phyloP scores from a whole-genome alignment of 2,329 filamentous ascomycete species.

The Bipolaris zeicola region DNA sequence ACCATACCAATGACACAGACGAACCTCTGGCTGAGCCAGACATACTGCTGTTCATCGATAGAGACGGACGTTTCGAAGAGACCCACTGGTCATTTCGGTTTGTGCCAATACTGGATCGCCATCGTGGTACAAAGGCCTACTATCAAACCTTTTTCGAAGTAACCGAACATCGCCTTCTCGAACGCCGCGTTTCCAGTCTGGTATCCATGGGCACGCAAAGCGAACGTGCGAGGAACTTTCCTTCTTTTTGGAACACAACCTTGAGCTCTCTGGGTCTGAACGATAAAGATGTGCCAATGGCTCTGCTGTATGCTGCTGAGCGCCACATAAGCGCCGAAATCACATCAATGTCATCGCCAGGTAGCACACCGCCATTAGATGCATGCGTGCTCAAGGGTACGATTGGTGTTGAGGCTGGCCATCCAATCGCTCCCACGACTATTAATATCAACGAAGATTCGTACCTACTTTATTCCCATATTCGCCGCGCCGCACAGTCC shows the following conservation, averaged over 20 bases:
- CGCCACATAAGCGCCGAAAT: conserved; percentile 18
- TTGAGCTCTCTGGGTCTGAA: conserved; percentile 71
- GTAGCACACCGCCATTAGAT: conserved; percentile 14
- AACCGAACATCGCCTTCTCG: conserved; percentile 57
- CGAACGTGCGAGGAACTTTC: conserved; percentile 69
- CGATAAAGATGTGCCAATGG: conserved; percentile 54
- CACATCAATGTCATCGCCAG: conserved; percentile 23
- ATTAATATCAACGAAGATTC: conserved; percentile 33
- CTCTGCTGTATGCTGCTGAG: conserved; percentile 33
- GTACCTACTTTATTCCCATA: conserved; percentile 30
- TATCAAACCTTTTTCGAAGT: conserved; percentile 81
- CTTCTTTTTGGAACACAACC: conserved; percentile 72
- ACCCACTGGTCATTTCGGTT: conserved; percentile 81
- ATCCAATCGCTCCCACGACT: conserved; percentile 32
- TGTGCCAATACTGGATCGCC: conserved; percentile 71
- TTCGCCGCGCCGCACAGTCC: conserved; percentile 33
- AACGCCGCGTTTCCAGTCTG: conserved; percentile 49
- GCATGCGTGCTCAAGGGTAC: conserved; percentile 34
- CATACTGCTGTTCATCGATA: conserved; percentile 71
- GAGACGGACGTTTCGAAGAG: conserved; percentile 73
- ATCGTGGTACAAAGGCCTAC: conserved; percentile 71
- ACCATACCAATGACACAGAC: conserved; percentile 30
- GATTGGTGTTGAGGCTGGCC: conserved; percentile 29
- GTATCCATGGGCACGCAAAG: conserved; percentile 75
- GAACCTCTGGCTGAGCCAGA: conserved; percentile 59